Evolutionary conservation across 306 rosid genomes (phyloP).

Genomic region (Quercus glauca): DNA sequence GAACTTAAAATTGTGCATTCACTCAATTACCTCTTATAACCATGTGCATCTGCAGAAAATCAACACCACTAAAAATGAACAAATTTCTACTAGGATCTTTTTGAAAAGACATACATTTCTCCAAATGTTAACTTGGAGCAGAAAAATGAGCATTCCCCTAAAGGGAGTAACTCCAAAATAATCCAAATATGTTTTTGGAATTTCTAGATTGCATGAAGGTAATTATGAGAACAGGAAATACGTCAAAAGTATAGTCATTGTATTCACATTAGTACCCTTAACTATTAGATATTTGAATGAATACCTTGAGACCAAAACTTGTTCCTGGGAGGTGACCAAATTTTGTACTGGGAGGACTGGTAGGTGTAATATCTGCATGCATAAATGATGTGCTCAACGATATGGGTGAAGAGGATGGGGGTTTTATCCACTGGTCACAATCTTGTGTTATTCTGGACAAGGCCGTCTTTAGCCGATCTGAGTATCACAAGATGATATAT

Average conservation of each 20-base stretch:
- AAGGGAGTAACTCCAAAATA: background rate
- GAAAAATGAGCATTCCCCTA: background rate
- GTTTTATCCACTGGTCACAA: slow-evolving; percentile 81
- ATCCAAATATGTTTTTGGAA: background rate
- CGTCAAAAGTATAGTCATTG: background rate
- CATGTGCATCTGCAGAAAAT: no score
- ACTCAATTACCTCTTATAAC: background rate
- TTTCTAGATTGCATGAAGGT: background rate
- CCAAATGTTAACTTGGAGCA: background rate
- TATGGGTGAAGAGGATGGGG: slow-evolving; percentile 54
- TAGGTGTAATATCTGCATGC: slow-evolving; percentile 61
- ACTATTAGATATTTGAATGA: background rate
- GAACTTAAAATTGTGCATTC: background rate
- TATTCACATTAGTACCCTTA: background rate
- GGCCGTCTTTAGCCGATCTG: slow-evolving; percentile 88
- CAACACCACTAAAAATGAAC: no score
- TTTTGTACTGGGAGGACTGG: slow-evolving; percentile 51
- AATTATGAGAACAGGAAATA: background rate
- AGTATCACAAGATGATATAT: slow-evolving; percentile 34
- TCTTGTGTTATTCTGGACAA: slow-evolving; percentile 79
- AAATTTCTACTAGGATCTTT: no score
- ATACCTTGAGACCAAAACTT: slow-evolving; percentile 83
- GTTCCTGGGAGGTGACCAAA: slow-evolving; percentile 51
- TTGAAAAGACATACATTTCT: background rate
- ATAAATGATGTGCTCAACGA: slow-evolving; percentile 51